Base-by-base conservation (phyloP, 768 basidiomycete genomes). In the Serendipita sp. region DNA sequence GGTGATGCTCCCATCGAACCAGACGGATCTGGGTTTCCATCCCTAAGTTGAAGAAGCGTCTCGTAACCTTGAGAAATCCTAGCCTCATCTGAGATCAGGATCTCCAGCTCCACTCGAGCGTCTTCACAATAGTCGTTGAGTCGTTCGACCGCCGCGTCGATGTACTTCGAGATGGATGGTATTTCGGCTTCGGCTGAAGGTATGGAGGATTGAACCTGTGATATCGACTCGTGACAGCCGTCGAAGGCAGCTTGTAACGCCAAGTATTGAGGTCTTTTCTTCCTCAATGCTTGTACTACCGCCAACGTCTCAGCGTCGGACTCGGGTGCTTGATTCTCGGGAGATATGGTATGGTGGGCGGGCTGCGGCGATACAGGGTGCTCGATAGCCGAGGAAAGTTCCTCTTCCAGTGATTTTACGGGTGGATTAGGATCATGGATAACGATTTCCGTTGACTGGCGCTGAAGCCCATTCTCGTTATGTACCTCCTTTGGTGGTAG, bases 31-130 rank as follows among this genome's bases (percentile, higher is more conserved):
- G 28, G 28, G 26, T 14, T 24, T 9, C 9, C 28, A n/a, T n/a
- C n/a, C 24, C 80, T 79, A 2, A 89, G 75, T 16, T 75, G 72
- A 13, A 90, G 73, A n/a, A 89, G 70, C 0, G 85, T 82, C 66
- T 83, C 81, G 64, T 83, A 90, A 2, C 88, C 88, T 5, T 77
- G 77, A 4, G 75, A 74, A 0, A 84, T 75, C 14, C 90, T 77
- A 11, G 77, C 78, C 65, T 88, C 88, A 68, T 92, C 89, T 1
- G 85, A 79, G 9, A 83, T 73, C 24, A 82, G 80, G 42, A 91
- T 90, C 72, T 91, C 89, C 22, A 92, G 73, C 69, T 91, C 89
- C 9, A 92, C 89, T 0, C 86, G 81, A 1, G 82, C 82, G 66
- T 90, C 89, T 69, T 90, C 89, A 3, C 80, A 80, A 68, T 79